Percentiles rank a stretch among this genome's conserved stretches.
Conservation (phyloP, 2,329 filamentous ascomycete species). For the Blastomyces gilchristii region DNA sequence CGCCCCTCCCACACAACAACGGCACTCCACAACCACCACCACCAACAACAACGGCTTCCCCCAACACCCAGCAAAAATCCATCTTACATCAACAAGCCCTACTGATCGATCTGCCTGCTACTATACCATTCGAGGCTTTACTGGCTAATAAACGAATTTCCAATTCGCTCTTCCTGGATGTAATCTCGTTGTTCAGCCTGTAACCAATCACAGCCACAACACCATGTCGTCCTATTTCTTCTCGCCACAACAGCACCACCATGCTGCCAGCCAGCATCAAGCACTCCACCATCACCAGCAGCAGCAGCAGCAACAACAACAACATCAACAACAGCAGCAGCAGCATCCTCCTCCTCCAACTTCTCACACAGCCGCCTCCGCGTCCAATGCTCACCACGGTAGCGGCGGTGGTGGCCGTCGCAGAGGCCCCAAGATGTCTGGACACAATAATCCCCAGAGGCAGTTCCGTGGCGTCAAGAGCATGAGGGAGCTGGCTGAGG, state of each 20-base stretch:
- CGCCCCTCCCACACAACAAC: neutral
- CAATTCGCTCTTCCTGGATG: too few relatives aligned
- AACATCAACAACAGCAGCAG: slow-evolving; percentile 30
- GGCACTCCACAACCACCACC: neutral
- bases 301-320: slow-evolving; percentile 23
- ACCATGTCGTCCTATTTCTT: slow-evolving; percentile 41
- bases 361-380: slow-evolving; percentile 39
- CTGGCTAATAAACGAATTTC: too few relatives aligned
- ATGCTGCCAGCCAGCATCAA: slow-evolving; percentile 23
- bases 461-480: slow-evolving; percentile 77
- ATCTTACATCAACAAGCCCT: neutral
- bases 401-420: slow-evolving; percentile 61
- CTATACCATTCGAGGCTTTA: too few relatives aligned
- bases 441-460: slow-evolving; percentile 66
- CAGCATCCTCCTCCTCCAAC: slow-evolving; percentile 37
- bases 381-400: slow-evolving; percentile 56
- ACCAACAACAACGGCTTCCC: neutral
- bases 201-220: slow-evolving; percentile 3
- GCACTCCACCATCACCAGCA: slow-evolving; percentile 33
- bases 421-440: slow-evolving; percentile 67
- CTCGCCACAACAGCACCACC: slow-evolving; percentile 33
- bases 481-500: slow-evolving; percentile 76
- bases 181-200: neutral
- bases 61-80: neutral
- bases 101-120: too few relatives aligned